Percentiles rank a stretch among this genome's conserved stretches.
Conservation (phyloP, 2,329 filamentous ascomycete genomes). For the Xylariaceae sp. region DNA sequence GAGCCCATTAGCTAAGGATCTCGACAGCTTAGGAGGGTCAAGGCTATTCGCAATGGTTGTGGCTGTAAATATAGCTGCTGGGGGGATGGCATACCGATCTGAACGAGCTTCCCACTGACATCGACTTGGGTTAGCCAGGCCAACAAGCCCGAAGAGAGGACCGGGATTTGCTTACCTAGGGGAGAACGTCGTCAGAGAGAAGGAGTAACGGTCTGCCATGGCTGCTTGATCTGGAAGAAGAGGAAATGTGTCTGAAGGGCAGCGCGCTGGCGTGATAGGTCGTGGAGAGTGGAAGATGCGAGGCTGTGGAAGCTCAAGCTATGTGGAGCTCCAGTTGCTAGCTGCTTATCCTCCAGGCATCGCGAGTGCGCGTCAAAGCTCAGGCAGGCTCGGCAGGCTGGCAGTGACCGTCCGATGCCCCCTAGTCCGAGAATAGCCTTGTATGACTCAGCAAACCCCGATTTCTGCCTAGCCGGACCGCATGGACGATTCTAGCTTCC, state of each 20-base stretch:
- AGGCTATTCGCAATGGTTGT: too few relatives aligned
- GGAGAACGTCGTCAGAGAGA: conserved; percentile 98
- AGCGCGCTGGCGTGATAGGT: conserved; percentile 1
- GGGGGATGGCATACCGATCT: conserved; percentile 64
- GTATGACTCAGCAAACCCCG: too few relatives aligned
- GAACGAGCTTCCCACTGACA: conserved; percentile 89
- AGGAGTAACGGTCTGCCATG: conserved; percentile 99
- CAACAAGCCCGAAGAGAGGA: conserved; percentile 29
- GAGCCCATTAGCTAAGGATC: conserved; percentile 4
- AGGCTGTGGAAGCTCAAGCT: conserved; percentile 7
- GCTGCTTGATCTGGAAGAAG: conserved; percentile 17
- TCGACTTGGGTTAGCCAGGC: conserved; percentile 29
- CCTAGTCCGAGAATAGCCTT: too few relatives aligned
- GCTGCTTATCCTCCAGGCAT: conserved; percentile 12
- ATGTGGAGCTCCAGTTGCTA: conserved; percentile 8
- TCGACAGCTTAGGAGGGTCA: too few relatives aligned
- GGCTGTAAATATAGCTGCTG: neutral
- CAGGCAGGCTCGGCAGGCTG: conserved; percentile 4
- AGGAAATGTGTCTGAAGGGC: conserved; percentile 5
- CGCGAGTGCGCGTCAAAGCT: conserved; percentile 17
- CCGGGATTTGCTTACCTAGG: conserved; percentile 77
- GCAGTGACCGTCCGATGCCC: too few relatives aligned
- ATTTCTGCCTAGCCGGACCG: too few relatives aligned
- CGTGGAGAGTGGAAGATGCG: conserved; percentile 8
- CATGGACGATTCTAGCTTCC: too few relatives aligned